These are phyloP conservation scores for Paraglomus occultum DNA, from an alignment of 192 early-diverging fungal genomes.

Conservation along the genomic window DNA sequence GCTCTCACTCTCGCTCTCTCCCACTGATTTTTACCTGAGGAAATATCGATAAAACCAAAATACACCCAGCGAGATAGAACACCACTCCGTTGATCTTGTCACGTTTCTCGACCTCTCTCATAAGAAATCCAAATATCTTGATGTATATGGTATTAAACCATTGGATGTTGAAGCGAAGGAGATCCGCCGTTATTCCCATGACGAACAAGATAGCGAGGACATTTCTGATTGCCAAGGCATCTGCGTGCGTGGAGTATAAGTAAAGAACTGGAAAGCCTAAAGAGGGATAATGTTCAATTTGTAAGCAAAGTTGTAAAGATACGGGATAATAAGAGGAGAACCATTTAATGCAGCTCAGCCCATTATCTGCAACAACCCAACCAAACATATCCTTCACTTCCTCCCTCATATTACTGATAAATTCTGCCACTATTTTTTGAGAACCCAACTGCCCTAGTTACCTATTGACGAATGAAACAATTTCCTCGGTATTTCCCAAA, in stretches of 20 bases:
- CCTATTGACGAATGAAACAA: slow-evolving; percentile 46
- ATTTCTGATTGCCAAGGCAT: slow-evolving; percentile 27
- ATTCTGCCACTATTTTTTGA: too few relatives aligned
- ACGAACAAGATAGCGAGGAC: slow-evolving; percentile 23
- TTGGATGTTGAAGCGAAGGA: slow-evolving; percentile 38
- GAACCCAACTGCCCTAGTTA: slow-evolving; percentile 4
- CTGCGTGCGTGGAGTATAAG: slow-evolving; percentile 28
- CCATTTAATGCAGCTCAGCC: neutral
- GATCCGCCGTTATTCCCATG: slow-evolving; percentile 34
- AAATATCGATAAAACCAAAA: slow-evolving; percentile 24
- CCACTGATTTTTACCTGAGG: slow-evolving; percentile 3
- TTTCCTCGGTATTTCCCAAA: slow-evolving; percentile 47
- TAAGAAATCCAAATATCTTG: slow-evolving; percentile 38
- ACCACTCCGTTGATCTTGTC: slow-evolving; percentile 40
- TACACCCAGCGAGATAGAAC: slow-evolving; percentile 41
- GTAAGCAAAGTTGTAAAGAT: neutral
- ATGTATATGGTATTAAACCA: slow-evolving; percentile 42
- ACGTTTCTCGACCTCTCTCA: slow-evolving; percentile 43
- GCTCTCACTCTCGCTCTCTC: neutral
- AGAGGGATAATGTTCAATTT: neutral
- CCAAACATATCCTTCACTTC: too few relatives aligned
- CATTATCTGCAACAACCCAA: too few relatives aligned
- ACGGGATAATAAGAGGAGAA: neutral
- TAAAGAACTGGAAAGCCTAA: slow-evolving; percentile 43
- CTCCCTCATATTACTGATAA: too few relatives aligned